A percentile compares a stretch with the other conserved stretches of the same genome.
These are phyloP conservation scores for Penicillium aurantiogriseum DNA, from an alignment of 2,329 filamentous ascomycete genomes.

Conservation along the genomic window DNA sequence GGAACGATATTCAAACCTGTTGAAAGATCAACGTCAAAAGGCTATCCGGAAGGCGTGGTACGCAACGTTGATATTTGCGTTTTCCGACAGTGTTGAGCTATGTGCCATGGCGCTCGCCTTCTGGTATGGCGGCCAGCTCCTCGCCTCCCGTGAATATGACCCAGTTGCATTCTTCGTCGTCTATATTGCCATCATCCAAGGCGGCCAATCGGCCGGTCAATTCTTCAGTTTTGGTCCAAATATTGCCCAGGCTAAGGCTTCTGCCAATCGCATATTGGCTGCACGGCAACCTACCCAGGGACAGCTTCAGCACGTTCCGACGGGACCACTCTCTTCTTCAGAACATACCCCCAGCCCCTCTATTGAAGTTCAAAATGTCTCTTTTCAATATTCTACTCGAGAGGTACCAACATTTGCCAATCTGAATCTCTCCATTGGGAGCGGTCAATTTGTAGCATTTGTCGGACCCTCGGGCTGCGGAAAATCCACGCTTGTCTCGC, in stretches of 20 bases:
- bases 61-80: slow-evolving; percentile 64
- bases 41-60: slow-evolving; percentile 63
- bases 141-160: slow-evolving; percentile 52
- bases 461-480: slow-evolving; percentile 51
- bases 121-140: slow-evolving; percentile 60
- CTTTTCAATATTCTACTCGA: slow-evolving; percentile 39
- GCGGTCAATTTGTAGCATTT: slow-evolving; percentile 47
- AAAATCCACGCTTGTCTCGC: slow-evolving; percentile 48
- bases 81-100: slow-evolving; percentile 66
- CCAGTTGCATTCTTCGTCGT: slow-evolving; percentile 54
- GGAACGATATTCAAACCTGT: slow-evolving; percentile 59
- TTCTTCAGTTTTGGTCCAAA: slow-evolving; percentile 66
- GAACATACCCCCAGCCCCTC: slow-evolving; percentile 17
- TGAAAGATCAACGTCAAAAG: slow-evolving; percentile 57
- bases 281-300: slow-evolving; percentile 17
- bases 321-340: slow-evolving; percentile 1
- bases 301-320: neutral
- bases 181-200: slow-evolving; percentile 67
- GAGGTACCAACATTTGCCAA: slow-evolving; percentile 31
- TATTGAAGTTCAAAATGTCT: slow-evolving; percentile 34
- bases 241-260: slow-evolving; percentile 40
- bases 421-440: slow-evolving; percentile 35
- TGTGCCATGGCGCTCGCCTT: slow-evolving; percentile 62
- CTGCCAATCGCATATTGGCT: slow-evolving; percentile 39
- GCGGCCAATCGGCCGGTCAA: slow-evolving; percentile 65